Evolutionary conservation across 78 protist species (phyloP).

Genomic region (Guillardia theta): DNA sequence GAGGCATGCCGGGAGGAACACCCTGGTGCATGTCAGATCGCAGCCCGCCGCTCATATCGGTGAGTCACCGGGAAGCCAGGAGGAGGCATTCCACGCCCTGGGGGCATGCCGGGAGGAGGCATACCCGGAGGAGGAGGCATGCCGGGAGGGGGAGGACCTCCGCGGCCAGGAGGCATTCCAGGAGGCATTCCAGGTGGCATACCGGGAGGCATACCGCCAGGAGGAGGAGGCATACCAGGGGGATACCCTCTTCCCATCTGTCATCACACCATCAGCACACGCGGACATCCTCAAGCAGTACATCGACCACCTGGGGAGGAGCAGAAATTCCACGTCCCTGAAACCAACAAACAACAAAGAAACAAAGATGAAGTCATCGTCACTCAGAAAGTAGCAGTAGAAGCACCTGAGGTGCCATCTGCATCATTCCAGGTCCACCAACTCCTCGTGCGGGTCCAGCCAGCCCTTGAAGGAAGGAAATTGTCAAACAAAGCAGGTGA

Average conservation of each 20-base stretch:
- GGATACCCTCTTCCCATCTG: neutral
- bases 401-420: slow-evolving; percentile 70
- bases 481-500: neutral
- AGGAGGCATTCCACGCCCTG: neutral
- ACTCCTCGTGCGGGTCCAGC: slow-evolving; percentile 85
- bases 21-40: neutral
- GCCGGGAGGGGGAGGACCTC: neutral
- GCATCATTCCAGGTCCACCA: slow-evolving; percentile 71
- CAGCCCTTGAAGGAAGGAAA: slow-evolving; percentile 49
- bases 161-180: slow-evolving; percentile 2
- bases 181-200: slow-evolving; percentile 44
- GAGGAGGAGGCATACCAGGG: slow-evolving; percentile 33
- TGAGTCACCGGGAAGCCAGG: neutral
- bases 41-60: neutral
- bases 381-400: neutral
- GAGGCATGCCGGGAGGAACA: slow-evolving; percentile 53
- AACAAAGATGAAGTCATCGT: neutral
- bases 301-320: neutral
- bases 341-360: neutral
- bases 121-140: neutral
- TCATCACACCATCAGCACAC: neutral
- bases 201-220: slow-evolving; percentile 48
- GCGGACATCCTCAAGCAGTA: neutral
- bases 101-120: no score
- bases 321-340: neutral